These are phyloP conservation scores for Verticillium dahliae DNA, from an alignment of 2,329 filamentous ascomycete genomes.

Conservation along the genomic window DNA sequence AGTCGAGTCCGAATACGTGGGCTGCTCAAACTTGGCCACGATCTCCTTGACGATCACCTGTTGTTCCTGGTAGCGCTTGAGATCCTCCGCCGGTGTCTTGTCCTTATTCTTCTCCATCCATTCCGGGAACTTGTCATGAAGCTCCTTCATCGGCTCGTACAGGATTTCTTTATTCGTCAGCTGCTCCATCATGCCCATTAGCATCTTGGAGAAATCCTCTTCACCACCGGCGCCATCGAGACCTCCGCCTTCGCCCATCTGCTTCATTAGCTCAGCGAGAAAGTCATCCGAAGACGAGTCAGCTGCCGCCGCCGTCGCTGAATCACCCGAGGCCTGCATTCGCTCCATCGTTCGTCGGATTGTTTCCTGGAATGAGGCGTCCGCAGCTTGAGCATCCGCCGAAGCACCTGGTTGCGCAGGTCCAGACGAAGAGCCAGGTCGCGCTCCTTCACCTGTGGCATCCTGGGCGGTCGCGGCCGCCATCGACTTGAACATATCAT, in stretches of 20 bases:
- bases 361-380: constrained; percentile 80
- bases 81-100: constrained; percentile 61
- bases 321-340: constrained; percentile 83
- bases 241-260: constrained; percentile 64
- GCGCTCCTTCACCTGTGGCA: constrained; percentile 13
- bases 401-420: constrained; percentile 17
- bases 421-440: constrained; percentile 13
- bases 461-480: constrained; percentile 40
- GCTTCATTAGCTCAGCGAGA: constrained; percentile 85
- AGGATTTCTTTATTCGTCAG: constrained; percentile 97
- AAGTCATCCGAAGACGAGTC: constrained; percentile 69
- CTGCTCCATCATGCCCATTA: constrained; percentile 98
- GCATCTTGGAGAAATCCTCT: constrained; percentile 88
- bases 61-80: constrained; percentile 77
- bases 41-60: constrained; percentile 76
- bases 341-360: constrained; percentile 93
- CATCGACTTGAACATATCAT: constrained; percentile 69
- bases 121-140: constrained; percentile 82
- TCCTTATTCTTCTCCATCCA: constrained; percentile 78
- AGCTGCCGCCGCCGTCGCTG: constrained; percentile 72
- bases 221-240: constrained; percentile 55
- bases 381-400: constrained; percentile 33
- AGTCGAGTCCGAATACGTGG: constrained; percentile 76
- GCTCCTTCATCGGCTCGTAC: constrained; percentile 97
- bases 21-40: constrained; percentile 79